Percentiles rank a stretch among this genome's conserved stretches.
Conservation (phyloP, 2,329 filamentous ascomycete species). For the Phoma sp. region DNA sequence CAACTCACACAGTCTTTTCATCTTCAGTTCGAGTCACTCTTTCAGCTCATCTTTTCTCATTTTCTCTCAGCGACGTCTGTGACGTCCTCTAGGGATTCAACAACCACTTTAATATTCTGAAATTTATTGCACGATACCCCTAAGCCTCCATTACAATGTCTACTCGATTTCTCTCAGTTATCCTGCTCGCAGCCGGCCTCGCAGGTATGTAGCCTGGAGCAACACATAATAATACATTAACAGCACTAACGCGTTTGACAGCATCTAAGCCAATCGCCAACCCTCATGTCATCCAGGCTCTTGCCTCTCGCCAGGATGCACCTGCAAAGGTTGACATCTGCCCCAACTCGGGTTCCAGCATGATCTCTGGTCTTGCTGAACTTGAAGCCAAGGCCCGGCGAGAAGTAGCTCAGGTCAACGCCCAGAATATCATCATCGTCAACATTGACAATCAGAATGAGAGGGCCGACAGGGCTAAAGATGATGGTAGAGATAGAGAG, state of each 20-base stretch:
- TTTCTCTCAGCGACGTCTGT: conserved; percentile 2
- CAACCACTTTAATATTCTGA: no score
- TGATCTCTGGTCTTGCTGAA: not conserved
- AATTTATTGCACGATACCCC: not conserved
- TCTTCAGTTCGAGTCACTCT: conserved; percentile 1
- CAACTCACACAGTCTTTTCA: conserved; percentile 1
- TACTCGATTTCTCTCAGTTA: not conserved
- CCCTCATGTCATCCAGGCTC: not conserved
- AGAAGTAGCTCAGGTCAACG: conserved; percentile 1
- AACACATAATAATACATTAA: not conserved
- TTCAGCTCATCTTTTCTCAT: not conserved
- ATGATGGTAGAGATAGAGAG: not conserved
- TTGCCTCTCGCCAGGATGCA: not conserved
- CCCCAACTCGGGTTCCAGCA: not conserved
- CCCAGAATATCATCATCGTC: not conserved
- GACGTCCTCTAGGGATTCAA: not conserved
- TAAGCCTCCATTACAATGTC: not conserved
- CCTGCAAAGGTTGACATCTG: not conserved
- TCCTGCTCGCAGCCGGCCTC: conserved; percentile 16
- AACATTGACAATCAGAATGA: not conserved
- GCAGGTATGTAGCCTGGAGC: not conserved
- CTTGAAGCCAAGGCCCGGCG: not conserved
- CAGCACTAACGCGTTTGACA: not conserved
- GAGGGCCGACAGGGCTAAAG: not conserved
- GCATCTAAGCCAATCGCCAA: conserved; percentile 4